Evolutionary conservation across 1,284 basidiomycete species (phyloP).

Genomic region (Trametes pubescens): DNA sequence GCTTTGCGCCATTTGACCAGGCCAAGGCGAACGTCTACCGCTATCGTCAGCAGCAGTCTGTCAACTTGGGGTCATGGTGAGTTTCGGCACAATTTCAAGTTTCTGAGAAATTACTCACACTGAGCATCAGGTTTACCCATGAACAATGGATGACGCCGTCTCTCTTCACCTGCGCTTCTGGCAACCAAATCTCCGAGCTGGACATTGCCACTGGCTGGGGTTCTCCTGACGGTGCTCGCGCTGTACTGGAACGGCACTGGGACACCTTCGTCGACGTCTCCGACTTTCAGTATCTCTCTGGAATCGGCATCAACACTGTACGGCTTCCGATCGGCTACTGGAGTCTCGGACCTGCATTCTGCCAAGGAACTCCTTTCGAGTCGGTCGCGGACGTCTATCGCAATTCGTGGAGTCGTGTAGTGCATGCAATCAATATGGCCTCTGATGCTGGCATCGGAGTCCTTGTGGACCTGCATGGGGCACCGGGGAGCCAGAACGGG

Average conservation of each 20-base stretch:
- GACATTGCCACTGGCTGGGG: constrained; percentile 66
- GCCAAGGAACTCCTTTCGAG: constrained; percentile 64
- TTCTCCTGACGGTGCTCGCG: constrained; percentile 54
- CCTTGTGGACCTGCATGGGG: constrained; percentile 80
- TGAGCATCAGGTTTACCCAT: constrained; percentile 69
- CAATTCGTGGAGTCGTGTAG: constrained; percentile 67
- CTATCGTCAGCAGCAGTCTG: constrained; percentile 70
- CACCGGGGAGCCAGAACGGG: constrained; percentile 75
- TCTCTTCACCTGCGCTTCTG: constrained; percentile 70
- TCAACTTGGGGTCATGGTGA: constrained; percentile 74
- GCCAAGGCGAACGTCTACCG: constrained; percentile 59
- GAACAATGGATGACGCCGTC: constrained; percentile 84
- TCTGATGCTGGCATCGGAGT: constrained; percentile 71
- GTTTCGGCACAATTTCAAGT: constrained; percentile 20
- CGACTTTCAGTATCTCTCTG: constrained; percentile 69
- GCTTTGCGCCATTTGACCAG: constrained; percentile 59
- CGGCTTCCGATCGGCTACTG: constrained; percentile 78
- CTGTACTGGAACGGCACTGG: constrained; percentile 79
- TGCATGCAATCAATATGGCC: constrained; percentile 75
- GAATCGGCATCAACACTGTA: constrained; percentile 77
- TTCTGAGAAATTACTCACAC: constrained; percentile 8
- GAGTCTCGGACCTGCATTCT: constrained; percentile 59
- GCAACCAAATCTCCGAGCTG: constrained; percentile 59
- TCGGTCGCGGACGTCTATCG: constrained; percentile 66
- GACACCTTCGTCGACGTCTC: constrained; percentile 75